These are phyloP conservation scores for Chloranthus sessilifolius DNA, from an alignment of 164 flowering plant species.

Conservation along the genomic window DNA sequence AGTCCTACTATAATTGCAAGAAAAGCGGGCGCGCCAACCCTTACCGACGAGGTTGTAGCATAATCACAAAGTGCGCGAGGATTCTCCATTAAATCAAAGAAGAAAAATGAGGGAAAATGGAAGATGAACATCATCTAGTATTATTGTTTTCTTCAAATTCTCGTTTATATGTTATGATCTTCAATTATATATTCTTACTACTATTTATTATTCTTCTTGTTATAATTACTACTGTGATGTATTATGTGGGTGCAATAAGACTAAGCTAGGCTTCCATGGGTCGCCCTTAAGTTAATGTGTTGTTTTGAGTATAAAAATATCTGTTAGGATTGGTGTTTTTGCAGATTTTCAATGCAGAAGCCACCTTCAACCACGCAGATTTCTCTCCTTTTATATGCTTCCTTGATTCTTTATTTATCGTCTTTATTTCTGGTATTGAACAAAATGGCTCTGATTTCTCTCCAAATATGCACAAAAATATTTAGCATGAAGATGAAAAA, in stretches of 20 bases:
- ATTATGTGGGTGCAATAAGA: constrained; percentile 12
- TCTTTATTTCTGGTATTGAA: no score
- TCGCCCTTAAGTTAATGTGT: no score
- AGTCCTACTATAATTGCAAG: constrained; percentile 40
- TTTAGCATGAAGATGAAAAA: no score
- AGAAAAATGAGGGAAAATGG: not conserved
- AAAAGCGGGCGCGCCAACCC: constrained; percentile 29
- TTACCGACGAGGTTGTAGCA: constrained; percentile 40
- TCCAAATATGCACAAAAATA: no score
- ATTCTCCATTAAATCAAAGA: constrained; percentile 5
- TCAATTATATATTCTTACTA: not conserved
- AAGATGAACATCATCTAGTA: not conserved
- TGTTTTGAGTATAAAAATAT: no score
- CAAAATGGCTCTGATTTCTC: no score
- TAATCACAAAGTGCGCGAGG: constrained; percentile 34
- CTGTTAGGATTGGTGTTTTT: no score
- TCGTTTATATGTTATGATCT: not conserved
- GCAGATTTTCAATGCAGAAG: no score
- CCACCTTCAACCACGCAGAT: no score
- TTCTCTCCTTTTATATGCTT: no score
- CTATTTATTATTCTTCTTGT: not conserved
- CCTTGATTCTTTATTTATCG: no score
- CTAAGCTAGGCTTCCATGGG: constrained; percentile 3
- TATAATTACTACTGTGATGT: no score
- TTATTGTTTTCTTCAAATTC: not conserved